Conservation (phyloP, 805 yeast species). For the Wickerhamomyces chambardii region DNA sequence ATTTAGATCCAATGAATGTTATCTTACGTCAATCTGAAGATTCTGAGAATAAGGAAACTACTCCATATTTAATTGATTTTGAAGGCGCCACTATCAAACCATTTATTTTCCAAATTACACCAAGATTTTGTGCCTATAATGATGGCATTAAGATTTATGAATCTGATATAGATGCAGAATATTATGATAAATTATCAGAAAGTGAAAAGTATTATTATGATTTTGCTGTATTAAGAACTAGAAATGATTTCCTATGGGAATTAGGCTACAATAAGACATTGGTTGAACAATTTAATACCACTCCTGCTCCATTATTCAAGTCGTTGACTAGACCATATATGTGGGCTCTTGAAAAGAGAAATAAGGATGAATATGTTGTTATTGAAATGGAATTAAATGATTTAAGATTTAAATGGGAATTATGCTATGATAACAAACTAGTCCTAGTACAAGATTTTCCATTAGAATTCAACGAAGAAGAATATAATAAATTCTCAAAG, state of each 20-base stretch:
- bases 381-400: conserved; percentile 62
- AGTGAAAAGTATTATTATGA: conserved; percentile 72
- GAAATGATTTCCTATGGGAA: conserved; percentile 91
- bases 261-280: conserved; percentile 53
- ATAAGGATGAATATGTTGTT: conserved; percentile 47
- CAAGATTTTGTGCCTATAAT: conserved; percentile 70
- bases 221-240: conserved; percentile 81
- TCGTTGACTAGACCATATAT: conserved; percentile 56
- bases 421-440: conserved; percentile 48
- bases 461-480: conserved; percentile 46
- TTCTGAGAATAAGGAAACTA: conserved; percentile 15
- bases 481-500: conserved; percentile 46
- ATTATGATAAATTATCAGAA: conserved; percentile 57
- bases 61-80: conserved; percentile 62
- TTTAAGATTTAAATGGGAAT: conserved; percentile 60
- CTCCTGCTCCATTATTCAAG: conserved; percentile 76
- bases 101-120: conserved; percentile 67
- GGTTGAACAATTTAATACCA: conserved; percentile 67
- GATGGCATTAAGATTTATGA: conserved; percentile 83
- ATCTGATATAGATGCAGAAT: conserved; percentile 65
- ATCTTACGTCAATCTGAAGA: conserved; percentile 33
- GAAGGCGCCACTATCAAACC: conserved; percentile 81
- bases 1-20: conserved; percentile 86
- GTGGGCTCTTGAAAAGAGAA: conserved; percentile 49
- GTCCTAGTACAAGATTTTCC: conserved; percentile 50